Evolutionary conservation across 495 filamentous ascomycete species (phyloP), one percentile per base, ranked within the genome.

Genomic region (Aspergillus steynii): DNA sequence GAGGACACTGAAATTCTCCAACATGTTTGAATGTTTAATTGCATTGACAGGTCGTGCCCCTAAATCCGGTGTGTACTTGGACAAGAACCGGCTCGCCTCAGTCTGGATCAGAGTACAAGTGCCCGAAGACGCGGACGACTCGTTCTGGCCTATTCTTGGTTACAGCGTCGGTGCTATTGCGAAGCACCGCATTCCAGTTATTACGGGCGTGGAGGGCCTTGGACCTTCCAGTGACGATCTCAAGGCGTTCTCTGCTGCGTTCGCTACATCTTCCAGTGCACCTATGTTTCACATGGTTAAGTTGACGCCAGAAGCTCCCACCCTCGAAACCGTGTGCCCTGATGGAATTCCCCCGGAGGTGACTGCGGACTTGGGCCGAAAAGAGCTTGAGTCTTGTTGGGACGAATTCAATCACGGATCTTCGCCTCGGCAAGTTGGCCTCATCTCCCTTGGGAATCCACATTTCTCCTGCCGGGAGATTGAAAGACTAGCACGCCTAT

Each of bases 391-490:
- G 12, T 26, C 29, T 9, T 58, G 55, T 32, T 68, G 63, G 64
- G 1, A 55, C 8, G 26, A 55, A 5, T 60, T 73, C 3, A 73
- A 65, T 55, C 59, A n/a, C 7, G 51, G 58, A 5, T 29, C 14
- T 10, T 14, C 46, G 5, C n/a, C n/a, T 1, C 29, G 28, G 15
- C 31, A 60, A 15, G 56, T 71, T 14, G 65, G 64, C 28, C 58
- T 75, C 4, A 50, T 75, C 3, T 75, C 70, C 6, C 67, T 75
- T 1, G 70, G 72, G 5, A 75, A 73, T 29, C 72, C 72, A 15
- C 70, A 73, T 50, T 71, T 73, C 34, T 63, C 72, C 5, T 53
- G 63, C 4, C 42, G 62, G 12, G 69, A 72, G 42, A 61, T 68
- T 15, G 10, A 12, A 27, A 61, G 48, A 0, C 58, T 70, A 5